Evolutionary conservation across 225 moss, liverwort and hornwort species (phyloP), one percentile per base, ranked within the genome.

Genomic region (Takakia lepidozioides): DNA sequence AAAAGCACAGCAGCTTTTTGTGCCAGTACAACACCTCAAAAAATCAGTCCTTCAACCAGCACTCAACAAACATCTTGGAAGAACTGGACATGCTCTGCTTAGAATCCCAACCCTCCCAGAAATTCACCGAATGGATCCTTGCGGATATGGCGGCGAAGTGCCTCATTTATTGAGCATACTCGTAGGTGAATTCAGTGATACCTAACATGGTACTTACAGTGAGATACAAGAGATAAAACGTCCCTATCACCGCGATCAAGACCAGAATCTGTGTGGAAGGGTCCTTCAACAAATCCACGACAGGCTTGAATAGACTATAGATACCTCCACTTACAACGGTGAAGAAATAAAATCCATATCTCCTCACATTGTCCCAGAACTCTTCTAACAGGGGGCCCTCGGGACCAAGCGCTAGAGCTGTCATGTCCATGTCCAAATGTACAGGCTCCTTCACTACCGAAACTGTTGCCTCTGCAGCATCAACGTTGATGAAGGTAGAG

Each of bases 331-430:
- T 71, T 38, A 87, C 98, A 27, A 98, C 98, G 2, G 98, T 86
- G 58, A 98, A 51, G 68, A 98, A 98, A 45, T 98, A 98, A 37
- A 98, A 76, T 15, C 87, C 90, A 45, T 91, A 98, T 1, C 98
- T 84, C 51, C 91, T 77, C 51, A 98, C 81, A 42, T 98, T 98
- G 39, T 98, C 98, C 98, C 98, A 98, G 59, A 98, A 98, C 59
- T 98, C 98, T 62, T 91, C 98, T 59, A 91, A 51, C 62, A 87
- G 19, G 0, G 98, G 98, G 1, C 98, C 98, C 3, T 85, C 98
- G 6, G 93, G 93, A 2, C 98, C 91, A 48, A 91, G 49, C 3
- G 98, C 98, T 43, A 83, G 56, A n/a, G 91, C 82, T n/a, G 64
- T 67, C 52, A 82, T 73, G 49, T 90, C 95, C 53, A 45, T 30